Evolutionary conservation across 257 asterid species (phyloP).

Genomic region (Primulina eburnea): DNA sequence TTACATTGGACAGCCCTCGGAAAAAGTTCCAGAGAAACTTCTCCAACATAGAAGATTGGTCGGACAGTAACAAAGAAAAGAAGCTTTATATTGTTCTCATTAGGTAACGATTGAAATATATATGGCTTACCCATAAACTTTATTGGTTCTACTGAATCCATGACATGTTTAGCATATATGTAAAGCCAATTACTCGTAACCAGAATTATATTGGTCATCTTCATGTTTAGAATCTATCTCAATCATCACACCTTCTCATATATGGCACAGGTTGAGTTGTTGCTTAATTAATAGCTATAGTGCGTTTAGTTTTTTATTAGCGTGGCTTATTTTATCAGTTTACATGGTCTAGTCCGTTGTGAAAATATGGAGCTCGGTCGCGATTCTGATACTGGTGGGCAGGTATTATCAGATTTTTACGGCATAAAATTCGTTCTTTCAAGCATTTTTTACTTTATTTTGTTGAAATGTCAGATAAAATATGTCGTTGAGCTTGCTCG

Average conservation of each 20-base stretch:
- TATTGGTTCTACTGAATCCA: too few species aligned
- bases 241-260: background rate
- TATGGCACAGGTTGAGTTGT: background rate
- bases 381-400: slow-evolving; percentile 91
- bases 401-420: slow-evolving; percentile 36
- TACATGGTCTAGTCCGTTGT: slow-evolving; percentile 85
- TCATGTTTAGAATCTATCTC: background rate
- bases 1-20: slow-evolving; percentile 51
- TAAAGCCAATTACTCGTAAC: background rate
- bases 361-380: slow-evolving; percentile 96
- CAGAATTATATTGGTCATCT: background rate
- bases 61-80: slow-evolving; percentile 60
- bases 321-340: slow-evolving; percentile 37
- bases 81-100: slow-evolving; percentile 70
- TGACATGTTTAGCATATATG: background rate
- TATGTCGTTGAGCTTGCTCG: slow-evolving; percentile 80
- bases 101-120: slow-evolving; percentile 35
- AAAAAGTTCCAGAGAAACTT: slow-evolving; percentile 42
- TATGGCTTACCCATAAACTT: too few species aligned
- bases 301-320: slow-evolving; percentile 1
- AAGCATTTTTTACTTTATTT: slow-evolving; percentile 11
- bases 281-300: background rate
- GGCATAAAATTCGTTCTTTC: background rate
- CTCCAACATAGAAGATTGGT: slow-evolving; percentile 60
- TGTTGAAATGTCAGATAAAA: slow-evolving; percentile 48